These are phyloP conservation scores for Cryptococcus floricola DNA, from an alignment of 1,284 basidiomycete genomes.

Conservation along the genomic window DNA sequence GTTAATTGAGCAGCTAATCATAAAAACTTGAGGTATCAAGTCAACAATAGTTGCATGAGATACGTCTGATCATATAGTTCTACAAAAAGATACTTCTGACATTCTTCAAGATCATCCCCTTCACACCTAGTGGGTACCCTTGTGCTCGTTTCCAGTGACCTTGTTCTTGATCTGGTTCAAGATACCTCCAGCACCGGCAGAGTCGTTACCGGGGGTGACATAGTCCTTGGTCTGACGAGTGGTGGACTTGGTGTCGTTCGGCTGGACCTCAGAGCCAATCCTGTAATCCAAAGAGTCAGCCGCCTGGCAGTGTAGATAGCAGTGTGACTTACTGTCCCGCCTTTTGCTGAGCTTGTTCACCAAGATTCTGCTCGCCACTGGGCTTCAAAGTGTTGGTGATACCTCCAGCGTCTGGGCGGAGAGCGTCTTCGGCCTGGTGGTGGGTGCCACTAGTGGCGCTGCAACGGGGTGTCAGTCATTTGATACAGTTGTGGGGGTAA, in stretches of 20 bases:
- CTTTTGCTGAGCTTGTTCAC: constrained; percentile 9
- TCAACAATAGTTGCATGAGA: too few species aligned
- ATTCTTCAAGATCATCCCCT: too few species aligned
- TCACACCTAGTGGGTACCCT: background rate
- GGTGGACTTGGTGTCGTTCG: constrained; percentile 14
- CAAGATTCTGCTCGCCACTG: constrained; percentile 8
- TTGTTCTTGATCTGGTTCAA: constrained; percentile 4
- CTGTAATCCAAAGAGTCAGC: constrained; percentile 1
- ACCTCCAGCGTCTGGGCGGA: constrained; percentile 8
- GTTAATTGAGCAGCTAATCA: too few species aligned
- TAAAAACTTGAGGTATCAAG: too few species aligned
- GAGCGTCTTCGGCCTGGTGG: constrained; percentile 10
- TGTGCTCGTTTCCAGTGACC: background rate
- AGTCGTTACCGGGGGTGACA: constrained; percentile 18
- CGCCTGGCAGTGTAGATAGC: background rate
- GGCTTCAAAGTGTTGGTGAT: constrained; percentile 12
- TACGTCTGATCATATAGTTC: too few species aligned
- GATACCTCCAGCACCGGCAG: constrained; percentile 8
- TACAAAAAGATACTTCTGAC: too few species aligned
- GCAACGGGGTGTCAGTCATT: background rate
- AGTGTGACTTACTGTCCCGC: constrained; percentile 12
- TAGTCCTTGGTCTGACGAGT: constrained; percentile 13
- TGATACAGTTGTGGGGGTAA: background rate
- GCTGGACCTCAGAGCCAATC: constrained; percentile 10
- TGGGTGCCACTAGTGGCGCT: constrained; percentile 10